Conservation (phyloP, 305 asterid genomes). For the Fraxinus velutina region DNA sequence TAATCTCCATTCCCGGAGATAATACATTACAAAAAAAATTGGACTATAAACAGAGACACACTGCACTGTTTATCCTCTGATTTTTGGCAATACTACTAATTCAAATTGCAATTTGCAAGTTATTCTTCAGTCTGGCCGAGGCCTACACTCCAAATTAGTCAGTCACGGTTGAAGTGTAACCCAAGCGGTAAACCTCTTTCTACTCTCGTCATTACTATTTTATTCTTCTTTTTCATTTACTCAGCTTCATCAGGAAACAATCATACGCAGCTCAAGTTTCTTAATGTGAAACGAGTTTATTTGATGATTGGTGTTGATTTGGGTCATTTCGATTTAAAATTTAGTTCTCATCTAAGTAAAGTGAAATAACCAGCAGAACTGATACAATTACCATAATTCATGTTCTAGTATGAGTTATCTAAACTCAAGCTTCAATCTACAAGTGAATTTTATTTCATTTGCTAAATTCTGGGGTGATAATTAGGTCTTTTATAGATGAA, state of each 20-base stretch:
- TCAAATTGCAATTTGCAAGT: constrained; percentile 9
- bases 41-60: not conserved
- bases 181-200: constrained; percentile 29
- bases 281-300: not conserved
- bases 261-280: not conserved
- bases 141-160: constrained; percentile 11
- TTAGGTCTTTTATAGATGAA: not conserved
- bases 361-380: not conserved
- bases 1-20: constrained; percentile 58
- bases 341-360: not conserved
- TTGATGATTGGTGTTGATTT: constrained; percentile 1
- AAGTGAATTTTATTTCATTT: not conserved
- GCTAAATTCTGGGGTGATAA: not conserved
- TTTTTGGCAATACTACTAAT: not conserved
- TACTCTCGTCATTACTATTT: not conserved
- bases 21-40: constrained; percentile 20
- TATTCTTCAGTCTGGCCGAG: constrained; percentile 15
- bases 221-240: not conserved
- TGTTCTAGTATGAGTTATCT: not conserved
- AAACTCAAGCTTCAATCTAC: not conserved
- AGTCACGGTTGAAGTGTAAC: not conserved
- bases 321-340: not conserved
- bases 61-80: not conserved
- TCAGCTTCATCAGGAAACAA: not conserved
- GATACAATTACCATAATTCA: not conserved